Conservation (phyloP, 1,139 yeast genomes). For the Keqinozyma sinolaborantium region DNA sequence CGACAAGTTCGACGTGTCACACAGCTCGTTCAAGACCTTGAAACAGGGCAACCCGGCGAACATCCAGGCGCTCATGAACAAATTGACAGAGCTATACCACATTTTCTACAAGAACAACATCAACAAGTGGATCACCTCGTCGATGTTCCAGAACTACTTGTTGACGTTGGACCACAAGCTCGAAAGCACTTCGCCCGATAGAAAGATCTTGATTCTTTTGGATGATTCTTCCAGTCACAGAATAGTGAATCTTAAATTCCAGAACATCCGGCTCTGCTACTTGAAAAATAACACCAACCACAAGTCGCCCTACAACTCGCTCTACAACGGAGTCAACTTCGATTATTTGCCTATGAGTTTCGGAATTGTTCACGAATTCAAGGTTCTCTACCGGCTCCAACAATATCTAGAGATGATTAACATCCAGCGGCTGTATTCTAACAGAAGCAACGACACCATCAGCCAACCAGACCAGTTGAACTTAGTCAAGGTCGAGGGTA, state of each 20-base stretch:
- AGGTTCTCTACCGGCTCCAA: conserved; percentile 53
- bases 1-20: conserved; percentile 48
- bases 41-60: conserved; percentile 12
- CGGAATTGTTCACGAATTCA: conserved; percentile 64
- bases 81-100: conserved; percentile 49
- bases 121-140: conserved; percentile 66
- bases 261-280: conserved; percentile 46
- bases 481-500: not conserved
- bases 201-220: conserved; percentile 53
- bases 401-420: conserved; percentile 53
- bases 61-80: conserved; percentile 28
- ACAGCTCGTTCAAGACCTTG: conserved; percentile 29
- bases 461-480: conserved; percentile 7
- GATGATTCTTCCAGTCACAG: conserved; percentile 67
- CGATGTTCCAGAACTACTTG: conserved; percentile 60
- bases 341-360: conserved; percentile 61
- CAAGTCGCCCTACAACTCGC: conserved; percentile 35
- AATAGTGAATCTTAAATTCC: conserved; percentile 52
- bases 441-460: conserved; percentile 2
- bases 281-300: conserved; percentile 39
- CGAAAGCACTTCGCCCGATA: conserved; percentile 27
- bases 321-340: conserved; percentile 34
- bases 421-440: conserved; percentile 22
- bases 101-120: conserved; percentile 57
- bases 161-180: conserved; percentile 56